These are phyloP conservation scores for Acanthamoeba healyi DNA, from an alignment of 208 protist species.

Conservation along the genomic window DNA sequence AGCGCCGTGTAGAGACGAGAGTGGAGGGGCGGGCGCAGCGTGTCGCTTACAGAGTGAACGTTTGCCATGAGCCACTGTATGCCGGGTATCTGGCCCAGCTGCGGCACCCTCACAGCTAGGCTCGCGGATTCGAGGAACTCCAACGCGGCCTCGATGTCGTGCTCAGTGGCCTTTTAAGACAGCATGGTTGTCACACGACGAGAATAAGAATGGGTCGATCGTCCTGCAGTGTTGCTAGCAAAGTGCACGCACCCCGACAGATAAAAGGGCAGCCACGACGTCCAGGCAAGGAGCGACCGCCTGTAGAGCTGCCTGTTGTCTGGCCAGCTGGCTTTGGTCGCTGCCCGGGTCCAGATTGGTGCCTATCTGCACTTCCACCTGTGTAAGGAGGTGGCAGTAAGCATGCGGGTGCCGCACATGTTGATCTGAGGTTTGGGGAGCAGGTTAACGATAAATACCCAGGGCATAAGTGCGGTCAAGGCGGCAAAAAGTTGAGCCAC, in stretches of 20 bases:
- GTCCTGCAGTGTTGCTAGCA: no score
- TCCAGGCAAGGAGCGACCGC: neutral
- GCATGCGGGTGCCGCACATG: neutral
- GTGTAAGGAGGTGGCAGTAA: neutral
- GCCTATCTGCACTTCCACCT: constrained; percentile 13
- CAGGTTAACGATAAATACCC: neutral
- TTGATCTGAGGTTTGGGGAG: no score
- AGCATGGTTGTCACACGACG: no score
- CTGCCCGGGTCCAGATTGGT: neutral
- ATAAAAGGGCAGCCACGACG: neutral
- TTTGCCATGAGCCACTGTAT: constrained; percentile 1
- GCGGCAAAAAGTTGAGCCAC: neutral
- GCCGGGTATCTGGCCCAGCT: constrained; percentile 26
- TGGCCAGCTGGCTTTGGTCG: neutral
- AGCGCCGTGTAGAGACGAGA: neutral
- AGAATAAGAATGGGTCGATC: no score
- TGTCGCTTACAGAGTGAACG: neutral
- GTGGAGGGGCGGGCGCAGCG: neutral
- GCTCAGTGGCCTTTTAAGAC: neutral
- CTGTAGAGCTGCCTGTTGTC: neutral
- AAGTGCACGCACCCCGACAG: neutral
- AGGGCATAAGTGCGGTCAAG: neutral
- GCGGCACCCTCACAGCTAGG: neutral
- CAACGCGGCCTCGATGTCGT: neutral
- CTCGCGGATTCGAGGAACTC: neutral